Conservation (phyloP, 2,329 filamentous ascomycete genomes). For the Xylariaceae sp. region DNA sequence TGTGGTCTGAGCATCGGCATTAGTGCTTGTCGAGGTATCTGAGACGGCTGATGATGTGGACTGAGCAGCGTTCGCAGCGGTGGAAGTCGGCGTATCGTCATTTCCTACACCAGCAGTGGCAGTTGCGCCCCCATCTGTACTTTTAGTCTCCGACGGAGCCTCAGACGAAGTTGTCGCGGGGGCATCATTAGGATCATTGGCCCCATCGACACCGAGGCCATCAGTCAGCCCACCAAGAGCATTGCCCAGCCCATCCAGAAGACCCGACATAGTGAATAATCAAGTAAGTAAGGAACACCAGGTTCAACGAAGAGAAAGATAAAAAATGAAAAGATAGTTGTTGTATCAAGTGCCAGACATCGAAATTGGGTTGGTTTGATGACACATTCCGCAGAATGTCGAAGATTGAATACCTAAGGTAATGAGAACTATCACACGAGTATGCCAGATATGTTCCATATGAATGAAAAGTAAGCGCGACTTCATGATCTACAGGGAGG, state of each 20-base stretch:
- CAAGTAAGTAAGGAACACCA: conserved; percentile 26
- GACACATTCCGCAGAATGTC: not conserved
- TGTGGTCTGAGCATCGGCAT: conserved; percentile 5
- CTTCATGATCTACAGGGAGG: conserved; percentile 2
- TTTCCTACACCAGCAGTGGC: not conserved
- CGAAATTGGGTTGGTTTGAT: not conserved
- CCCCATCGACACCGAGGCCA: conserved; percentile 8
- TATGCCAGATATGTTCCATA: too few relatives aligned
- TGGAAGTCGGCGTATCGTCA: not conserved
- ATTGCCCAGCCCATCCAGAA: conserved; percentile 23
- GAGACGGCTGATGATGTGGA: conserved; percentile 5
- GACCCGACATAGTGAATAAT: conserved; percentile 28
- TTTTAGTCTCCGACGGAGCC: conserved; percentile 11
- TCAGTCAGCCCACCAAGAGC: conserved; percentile 18
- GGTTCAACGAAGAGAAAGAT: conserved; percentile 27
- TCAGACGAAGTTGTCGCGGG: conserved; percentile 10
- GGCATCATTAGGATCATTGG: conserved; percentile 6
- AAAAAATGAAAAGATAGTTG: conserved; percentile 9
- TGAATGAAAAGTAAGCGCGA: too few relatives aligned
- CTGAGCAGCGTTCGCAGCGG: conserved; percentile 3
- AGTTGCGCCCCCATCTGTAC: not conserved
- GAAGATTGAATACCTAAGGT: not conserved
- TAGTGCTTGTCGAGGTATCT: conserved; percentile 2
- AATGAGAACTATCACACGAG: too few relatives aligned
- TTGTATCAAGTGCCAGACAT: conserved; percentile 16